These are phyloP conservation scores for Labyrinthula sp. DNA, from an alignment of 352 stramenopile genomes.

Conservation along the genomic window DNA sequence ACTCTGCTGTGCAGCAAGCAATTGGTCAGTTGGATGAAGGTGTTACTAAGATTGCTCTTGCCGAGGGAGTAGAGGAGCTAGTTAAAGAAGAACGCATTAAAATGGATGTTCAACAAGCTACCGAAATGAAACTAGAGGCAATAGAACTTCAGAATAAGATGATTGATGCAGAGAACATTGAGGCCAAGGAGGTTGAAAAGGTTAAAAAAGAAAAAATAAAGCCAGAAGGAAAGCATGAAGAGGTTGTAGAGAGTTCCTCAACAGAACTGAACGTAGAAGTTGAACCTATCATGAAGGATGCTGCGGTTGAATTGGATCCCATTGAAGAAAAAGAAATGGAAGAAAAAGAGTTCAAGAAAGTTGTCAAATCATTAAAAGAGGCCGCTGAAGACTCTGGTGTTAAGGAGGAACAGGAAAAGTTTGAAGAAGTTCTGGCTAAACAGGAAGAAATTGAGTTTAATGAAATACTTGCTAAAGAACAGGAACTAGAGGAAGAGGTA, in stretches of 20 bases:
- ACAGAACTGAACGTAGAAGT: slow-evolving; percentile 11
- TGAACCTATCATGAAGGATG: slow-evolving; percentile 7
- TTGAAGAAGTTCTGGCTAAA: slow-evolving; percentile 37
- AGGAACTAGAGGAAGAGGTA: slow-evolving; percentile 3
- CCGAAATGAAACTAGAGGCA: slow-evolving; percentile 55
- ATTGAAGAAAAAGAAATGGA: slow-evolving; percentile 10
- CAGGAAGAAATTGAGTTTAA: slow-evolving; percentile 58
- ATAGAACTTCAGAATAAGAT: slow-evolving; percentile 86
- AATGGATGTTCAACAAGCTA: slow-evolving; percentile 39
- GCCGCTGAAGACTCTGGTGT: slow-evolving; percentile 34
- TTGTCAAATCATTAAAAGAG: slow-evolving; percentile 14
- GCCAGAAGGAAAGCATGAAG: slow-evolving; percentile 5
- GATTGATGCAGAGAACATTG: slow-evolving; percentile 42
- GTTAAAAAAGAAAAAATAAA: slow-evolving; percentile 41
- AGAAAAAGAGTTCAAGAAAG: slow-evolving; percentile 6
- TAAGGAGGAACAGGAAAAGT: slow-evolving; percentile 53
- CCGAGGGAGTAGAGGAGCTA: slow-evolving; percentile 44
- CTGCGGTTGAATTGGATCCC: slow-evolving; percentile 1
- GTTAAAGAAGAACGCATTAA: too few relatives aligned
- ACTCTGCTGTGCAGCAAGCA: slow-evolving; percentile 35
- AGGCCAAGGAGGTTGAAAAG: slow-evolving; percentile 11
- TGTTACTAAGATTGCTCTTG: slow-evolving; percentile 53
- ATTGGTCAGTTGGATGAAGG: slow-evolving; percentile 50
- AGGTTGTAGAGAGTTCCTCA: slow-evolving; percentile 1
- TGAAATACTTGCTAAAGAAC: slow-evolving; percentile 26